phyloP scores from a whole-genome alignment of 345 rosid species.

The Microcos paniculata region DNA sequence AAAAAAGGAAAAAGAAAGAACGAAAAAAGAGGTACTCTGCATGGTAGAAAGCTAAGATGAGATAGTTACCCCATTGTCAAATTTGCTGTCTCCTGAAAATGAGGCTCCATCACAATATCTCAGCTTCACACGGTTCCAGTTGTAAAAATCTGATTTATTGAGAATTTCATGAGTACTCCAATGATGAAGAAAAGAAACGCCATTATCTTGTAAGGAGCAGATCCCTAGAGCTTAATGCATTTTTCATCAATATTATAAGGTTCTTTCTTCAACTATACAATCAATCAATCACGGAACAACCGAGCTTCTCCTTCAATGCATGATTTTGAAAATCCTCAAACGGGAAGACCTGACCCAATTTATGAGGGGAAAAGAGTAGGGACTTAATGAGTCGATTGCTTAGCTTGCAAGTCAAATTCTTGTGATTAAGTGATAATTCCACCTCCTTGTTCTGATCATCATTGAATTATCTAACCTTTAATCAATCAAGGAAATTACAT shows the following conservation, averaged over 20 bases:
- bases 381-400: not conserved
- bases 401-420: not conserved
- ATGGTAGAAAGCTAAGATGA: not conserved
- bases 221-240: not conserved
- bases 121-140: constrained; percentile 93
- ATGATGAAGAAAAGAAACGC: not conserved
- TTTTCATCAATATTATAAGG: not conserved
- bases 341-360: not conserved
- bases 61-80: constrained; percentile 65
- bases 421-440: not conserved
- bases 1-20: too few species aligned
- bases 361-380: not conserved
- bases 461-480: not conserved
- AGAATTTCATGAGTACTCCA: not conserved
- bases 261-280: not conserved
- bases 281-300: not conserved
- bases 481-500: not conserved
- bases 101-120: constrained; percentile 98
- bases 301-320: not conserved
- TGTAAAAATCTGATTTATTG: constrained; percentile 72
- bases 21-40: not conserved
- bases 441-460: not conserved
- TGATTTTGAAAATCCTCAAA: not conserved
- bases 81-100: constrained; percentile 68
- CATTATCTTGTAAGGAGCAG: not conserved